Evolutionary conservation across 2,329 filamentous ascomycete species (phyloP).

Genomic region (Aureobasidium sp.): DNA sequence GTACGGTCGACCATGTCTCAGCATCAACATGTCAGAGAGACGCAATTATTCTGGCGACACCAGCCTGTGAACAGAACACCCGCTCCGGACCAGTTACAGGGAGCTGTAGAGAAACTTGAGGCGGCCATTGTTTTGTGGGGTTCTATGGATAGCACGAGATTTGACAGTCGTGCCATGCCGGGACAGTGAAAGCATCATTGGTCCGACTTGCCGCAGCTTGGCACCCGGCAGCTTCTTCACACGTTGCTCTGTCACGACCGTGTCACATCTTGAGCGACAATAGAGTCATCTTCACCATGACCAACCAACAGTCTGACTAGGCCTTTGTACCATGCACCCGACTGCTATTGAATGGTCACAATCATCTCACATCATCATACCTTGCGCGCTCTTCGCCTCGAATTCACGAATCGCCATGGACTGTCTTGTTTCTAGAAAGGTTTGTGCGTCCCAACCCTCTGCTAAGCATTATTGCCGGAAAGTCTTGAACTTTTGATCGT

Average conservation of each 20-base stretch:
- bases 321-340: neutral
- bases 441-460: neutral
- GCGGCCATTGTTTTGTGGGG: constrained; percentile 10
- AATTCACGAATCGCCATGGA: neutral
- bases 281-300: neutral
- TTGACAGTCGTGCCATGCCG: constrained; percentile 9
- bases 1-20: constrained; percentile 4
- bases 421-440: neutral
- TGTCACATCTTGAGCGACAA: constrained; percentile 6
- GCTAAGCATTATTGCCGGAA: constrained; percentile 10
- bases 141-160: constrained; percentile 2
- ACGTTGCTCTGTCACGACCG: constrained; percentile 7
- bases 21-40: constrained; percentile 13
- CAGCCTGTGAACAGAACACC: neutral
- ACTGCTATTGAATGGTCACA: no score
- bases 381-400: neutral
- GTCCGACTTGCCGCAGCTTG: constrained; percentile 8
- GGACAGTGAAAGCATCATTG: constrained; percentile 1
- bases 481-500: neutral
- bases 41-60: neutral
- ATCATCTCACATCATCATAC: constrained; percentile 8
- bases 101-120: constrained; percentile 5
- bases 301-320: neutral
- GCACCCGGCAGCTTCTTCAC: constrained; percentile 8
- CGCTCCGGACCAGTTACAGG: neutral